Percentiles rank a stretch among this genome's conserved stretches.
Evolutionary conservation across 306 rosid species (phyloP).

Genomic region (peach (Prunus persica)): DNA sequence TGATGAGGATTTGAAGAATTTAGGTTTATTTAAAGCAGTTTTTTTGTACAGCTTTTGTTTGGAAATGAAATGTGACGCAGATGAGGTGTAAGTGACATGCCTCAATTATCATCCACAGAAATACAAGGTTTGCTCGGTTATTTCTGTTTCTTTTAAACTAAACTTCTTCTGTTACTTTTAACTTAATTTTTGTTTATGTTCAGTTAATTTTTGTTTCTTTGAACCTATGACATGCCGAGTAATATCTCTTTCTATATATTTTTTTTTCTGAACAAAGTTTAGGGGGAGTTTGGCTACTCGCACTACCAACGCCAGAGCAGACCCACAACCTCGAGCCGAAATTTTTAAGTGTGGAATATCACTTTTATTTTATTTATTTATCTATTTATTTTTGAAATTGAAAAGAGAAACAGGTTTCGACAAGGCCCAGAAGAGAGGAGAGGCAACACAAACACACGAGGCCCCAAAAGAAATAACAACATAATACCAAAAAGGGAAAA

Average conservation of each 20-base stretch:
- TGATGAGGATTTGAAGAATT: background rate
- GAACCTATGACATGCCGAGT: background rate
- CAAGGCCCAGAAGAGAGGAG: too few relatives aligned
- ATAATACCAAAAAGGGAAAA: too few relatives aligned
- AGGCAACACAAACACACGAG: too few relatives aligned
- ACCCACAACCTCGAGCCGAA: too few relatives aligned
- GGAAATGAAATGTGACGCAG: background rate
- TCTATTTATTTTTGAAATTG: too few relatives aligned
- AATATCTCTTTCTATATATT: accelerated
- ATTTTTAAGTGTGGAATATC: too few relatives aligned
- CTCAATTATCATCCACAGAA: background rate
- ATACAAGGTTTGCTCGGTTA: background rate
- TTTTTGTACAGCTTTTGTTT: background rate
- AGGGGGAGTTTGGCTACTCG: too few relatives aligned
- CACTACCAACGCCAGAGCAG: accelerated
- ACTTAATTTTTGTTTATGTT: background rate
- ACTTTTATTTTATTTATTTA: too few relatives aligned
- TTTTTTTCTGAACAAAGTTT: too few relatives aligned
- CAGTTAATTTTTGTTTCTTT: background rate
- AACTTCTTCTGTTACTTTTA: background rate
- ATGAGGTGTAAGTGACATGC: background rate
- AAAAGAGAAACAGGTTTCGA: too few relatives aligned
- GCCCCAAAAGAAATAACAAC: too few relatives aligned
- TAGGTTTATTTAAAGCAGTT: background rate
- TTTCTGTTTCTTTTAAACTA: background rate